These are phyloP conservation scores for Phymatotrichopsis omnivora DNA, from an alignment of 2,329 filamentous ascomycete genomes.

Conservation along the genomic window DNA sequence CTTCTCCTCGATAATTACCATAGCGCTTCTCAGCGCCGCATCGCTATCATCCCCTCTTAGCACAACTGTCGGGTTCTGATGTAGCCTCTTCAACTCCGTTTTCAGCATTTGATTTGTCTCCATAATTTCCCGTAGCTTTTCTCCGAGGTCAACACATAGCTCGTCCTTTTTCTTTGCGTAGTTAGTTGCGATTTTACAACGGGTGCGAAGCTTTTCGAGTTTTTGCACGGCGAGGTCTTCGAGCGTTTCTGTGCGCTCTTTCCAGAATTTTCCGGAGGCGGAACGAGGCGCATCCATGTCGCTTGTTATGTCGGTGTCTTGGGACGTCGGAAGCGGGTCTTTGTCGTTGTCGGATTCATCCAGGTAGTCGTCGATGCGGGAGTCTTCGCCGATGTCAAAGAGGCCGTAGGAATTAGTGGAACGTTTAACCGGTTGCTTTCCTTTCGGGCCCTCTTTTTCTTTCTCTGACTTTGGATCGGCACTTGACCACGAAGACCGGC, in stretches of 20 bases:
- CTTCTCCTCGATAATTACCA: slow-evolving; percentile 17
- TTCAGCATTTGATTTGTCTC: slow-evolving; percentile 26
- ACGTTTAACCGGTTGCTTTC: slow-evolving; percentile 25
- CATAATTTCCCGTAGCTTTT: slow-evolving; percentile 27
- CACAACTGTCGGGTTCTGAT: slow-evolving; percentile 12
- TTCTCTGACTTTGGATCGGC: slow-evolving; percentile 15
- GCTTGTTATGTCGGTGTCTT: slow-evolving; percentile 25
- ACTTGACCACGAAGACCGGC: slow-evolving; percentile 18
- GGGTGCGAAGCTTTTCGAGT: slow-evolving; percentile 28
- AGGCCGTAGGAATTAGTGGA: slow-evolving; percentile 23
- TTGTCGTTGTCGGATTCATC: slow-evolving; percentile 25
- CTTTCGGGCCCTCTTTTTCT: slow-evolving; percentile 20
- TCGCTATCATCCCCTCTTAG: too few relatives aligned
- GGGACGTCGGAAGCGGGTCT: slow-evolving; percentile 13
- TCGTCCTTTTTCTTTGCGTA: slow-evolving; percentile 31
- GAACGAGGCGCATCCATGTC: slow-evolving; percentile 30
- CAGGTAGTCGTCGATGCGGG: slow-evolving; percentile 29
- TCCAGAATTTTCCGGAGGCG: slow-evolving; percentile 30
- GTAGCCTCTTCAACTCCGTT: slow-evolving; percentile 23
- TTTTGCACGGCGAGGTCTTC: slow-evolving; percentile 28
- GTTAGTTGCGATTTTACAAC: slow-evolving; percentile 28
- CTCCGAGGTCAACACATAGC: slow-evolving; percentile 26
- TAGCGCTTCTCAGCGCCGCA: slow-evolving; percentile 18
- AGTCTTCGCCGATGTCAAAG: slow-evolving; percentile 28
- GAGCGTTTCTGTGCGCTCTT: slow-evolving; percentile 30